Evolutionary conservation across 805 yeast genomes (phyloP).

Genomic region (Kazachstania bromeliacearum): DNA sequence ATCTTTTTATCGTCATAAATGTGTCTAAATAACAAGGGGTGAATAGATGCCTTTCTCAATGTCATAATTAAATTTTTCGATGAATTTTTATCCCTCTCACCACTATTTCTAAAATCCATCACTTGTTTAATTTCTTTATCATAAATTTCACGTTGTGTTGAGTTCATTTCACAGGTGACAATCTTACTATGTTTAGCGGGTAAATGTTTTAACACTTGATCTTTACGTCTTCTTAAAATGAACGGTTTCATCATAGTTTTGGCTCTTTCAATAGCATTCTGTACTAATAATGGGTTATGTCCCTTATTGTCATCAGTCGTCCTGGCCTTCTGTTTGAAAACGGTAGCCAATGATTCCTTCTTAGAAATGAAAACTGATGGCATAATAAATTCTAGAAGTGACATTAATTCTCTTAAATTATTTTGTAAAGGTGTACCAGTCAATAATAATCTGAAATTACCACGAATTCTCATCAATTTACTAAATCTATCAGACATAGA

Average conservation of each 20-base stretch:
- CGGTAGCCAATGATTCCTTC: constrained; percentile 67
- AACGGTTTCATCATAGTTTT: constrained; percentile 98
- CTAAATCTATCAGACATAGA: constrained; percentile 77
- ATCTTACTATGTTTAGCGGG: constrained; percentile 66
- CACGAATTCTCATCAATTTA: constrained; percentile 76
- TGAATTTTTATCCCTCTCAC: constrained; percentile 20
- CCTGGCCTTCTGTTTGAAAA: constrained; percentile 80
- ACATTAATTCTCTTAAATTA: constrained; percentile 80
- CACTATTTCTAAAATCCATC: constrained; percentile 27
- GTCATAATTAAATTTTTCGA: constrained; percentile 72
- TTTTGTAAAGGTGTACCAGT: constrained; percentile 98
- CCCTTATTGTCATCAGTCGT: constrained; percentile 45
- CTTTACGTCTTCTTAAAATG: constrained; percentile 83
- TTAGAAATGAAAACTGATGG: constrained; percentile 76
- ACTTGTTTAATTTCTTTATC: constrained; percentile 42
- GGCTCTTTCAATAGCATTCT: constrained; percentile 87
- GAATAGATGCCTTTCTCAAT: constrained; percentile 85
- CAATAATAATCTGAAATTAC: constrained; percentile 72
- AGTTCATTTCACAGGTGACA: constrained; percentile 54
- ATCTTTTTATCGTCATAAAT: constrained; percentile 48
- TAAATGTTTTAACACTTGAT: constrained; percentile 80
- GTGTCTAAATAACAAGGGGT: constrained; percentile 75
- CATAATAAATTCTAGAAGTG: constrained; percentile 81
- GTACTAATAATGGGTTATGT: constrained; percentile 75
- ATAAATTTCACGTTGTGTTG: constrained; percentile 50